Base-by-base conservation (phyloP, 352 stramenopile species). In the Pythium insidiosum region DNA sequence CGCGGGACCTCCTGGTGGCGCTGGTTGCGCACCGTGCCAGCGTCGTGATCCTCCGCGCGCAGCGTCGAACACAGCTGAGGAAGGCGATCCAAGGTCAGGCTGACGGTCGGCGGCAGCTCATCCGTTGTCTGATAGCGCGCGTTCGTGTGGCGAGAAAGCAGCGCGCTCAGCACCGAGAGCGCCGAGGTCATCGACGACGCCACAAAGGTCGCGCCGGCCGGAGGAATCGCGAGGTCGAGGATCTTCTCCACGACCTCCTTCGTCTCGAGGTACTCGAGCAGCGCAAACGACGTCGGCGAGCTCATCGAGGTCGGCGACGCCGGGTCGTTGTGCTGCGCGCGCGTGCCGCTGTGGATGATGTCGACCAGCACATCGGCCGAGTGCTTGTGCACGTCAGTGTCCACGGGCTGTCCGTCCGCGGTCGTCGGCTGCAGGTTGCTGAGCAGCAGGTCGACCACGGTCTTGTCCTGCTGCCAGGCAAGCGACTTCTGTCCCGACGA, bases 341-440 rank as follows among this genome's bases (percentile, higher is more conserved):
- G 77, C 15, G 72, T 85, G 37, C 73, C 80, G 29, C 77, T 90
- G 58, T 93, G 80, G 55, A 93, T 88, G 51, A 93, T 83, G 56
- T 93, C 80, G 26, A 87, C 73, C 13, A 88, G 53, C 31, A 91
- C 73, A 49, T 93, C 80, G 7, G 77, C 67, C 31, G 77, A 75
- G 61, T 93, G 80, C 56, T 88, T 90, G 61, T 93, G 80, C 23
- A 83, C 70, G 47, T 93, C 80, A 35, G 68, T 89, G 51, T 88
- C 72, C 12, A 71, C 36, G 0, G 55, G 25, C 18, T 42, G 42
- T 30, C 55, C 59, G 9, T 70, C 53, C 4, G 56, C 67, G 16
- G 72, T 53, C 0, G 42, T 35, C 4, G 68, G 64, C 5, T 50
- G 54, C 11, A 93, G 50, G 19, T 77, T 89, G 10, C 36, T 46